Evolutionary conservation across 164 flowering plant genomes (phyloP).

Genomic region (Amborella trichopoda): DNA sequence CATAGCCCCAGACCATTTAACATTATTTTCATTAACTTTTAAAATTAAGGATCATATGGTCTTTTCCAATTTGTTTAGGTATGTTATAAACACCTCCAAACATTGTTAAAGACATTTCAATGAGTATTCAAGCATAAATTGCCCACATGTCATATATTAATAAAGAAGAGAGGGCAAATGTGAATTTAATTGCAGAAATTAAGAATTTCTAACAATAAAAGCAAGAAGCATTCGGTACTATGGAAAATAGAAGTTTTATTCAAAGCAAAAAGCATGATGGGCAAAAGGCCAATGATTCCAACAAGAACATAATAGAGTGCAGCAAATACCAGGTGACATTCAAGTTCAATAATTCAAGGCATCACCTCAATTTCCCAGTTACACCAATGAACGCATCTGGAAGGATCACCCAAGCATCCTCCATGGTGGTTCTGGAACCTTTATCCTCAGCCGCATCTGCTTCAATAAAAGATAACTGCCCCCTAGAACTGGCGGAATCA

Average conservation of each 20-base stretch:
- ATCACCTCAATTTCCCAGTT: constrained; percentile 53
- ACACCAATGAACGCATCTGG: constrained; percentile 35
- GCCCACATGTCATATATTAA: background rate
- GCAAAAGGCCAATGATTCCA: background rate
- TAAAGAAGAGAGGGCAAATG: background rate
- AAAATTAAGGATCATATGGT: no score
- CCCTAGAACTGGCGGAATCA: no score
- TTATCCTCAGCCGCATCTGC: constrained; percentile 84
- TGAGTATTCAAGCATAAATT: background rate
- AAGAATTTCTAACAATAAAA: background rate
- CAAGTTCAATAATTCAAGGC: background rate
- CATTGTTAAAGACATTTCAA: no score
- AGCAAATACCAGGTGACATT: no score
- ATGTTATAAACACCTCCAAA: no score
- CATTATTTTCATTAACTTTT: no score
- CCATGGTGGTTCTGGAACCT: constrained; percentile 81
- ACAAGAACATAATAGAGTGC: no score
- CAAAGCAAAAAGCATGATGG: background rate
- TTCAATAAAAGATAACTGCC: constrained; percentile 42
- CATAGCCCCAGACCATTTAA: no score
- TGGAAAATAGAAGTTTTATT: background rate
- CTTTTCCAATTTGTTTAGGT: no score
- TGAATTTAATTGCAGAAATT: no score
- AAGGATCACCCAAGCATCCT: constrained; percentile 79
- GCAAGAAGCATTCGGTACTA: background rate